Base-by-base conservation (phyloP, 148 eudicot species). In the Salicornia ramosissima region DNA sequence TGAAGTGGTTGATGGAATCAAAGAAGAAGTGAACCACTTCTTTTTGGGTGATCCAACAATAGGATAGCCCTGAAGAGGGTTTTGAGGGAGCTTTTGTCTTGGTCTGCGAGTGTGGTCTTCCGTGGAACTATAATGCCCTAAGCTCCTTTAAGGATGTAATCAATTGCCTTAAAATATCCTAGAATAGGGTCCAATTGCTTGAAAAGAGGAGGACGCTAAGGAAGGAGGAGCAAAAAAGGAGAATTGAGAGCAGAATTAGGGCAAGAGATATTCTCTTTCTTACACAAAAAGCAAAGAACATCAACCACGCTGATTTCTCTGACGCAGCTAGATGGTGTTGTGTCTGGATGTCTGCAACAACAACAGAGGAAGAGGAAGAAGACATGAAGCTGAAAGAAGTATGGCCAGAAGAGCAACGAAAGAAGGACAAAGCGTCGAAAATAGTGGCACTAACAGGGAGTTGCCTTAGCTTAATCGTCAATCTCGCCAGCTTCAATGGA, bases 231-330 rank as follows among this genome's bases (percentile, higher is more conserved):
- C 10, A 82, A 84, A 3, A 90, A 62, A 0, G 87, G 86, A 14
- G 83, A 71, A 8, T 68, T 72, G 11, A 90, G 76, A 55, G 92
- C 97, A 52, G 33, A 26, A 16, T 30, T 54, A 22, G 90, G 97
- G 26, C 34, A 69, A 5, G 9, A 25, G 10, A 83, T 28, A 66
- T 87, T 93, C 28, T 86, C 83, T 6, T 81, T 83, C 15, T 71
- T 36, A 60, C 90, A 88, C 0, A 93, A 80, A 59, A 84, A 90
- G 53, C 87, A 82, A 24, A 93, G 73, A 24, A 90, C 78, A 68
- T 93, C 96, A 13, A 85, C 89, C 64, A 86, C 58, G 54, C 86
- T 82, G 28, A 93, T 36, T 67, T 81, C 84, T 2, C 98, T 96
- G 0, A 93, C 81, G 56, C 92, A 90, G 4, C 56, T 55, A 2